Evolutionary conservation across 2,329 filamentous ascomycete species (phyloP).

Genomic region (Coniochaeta ligniaria): DNA sequence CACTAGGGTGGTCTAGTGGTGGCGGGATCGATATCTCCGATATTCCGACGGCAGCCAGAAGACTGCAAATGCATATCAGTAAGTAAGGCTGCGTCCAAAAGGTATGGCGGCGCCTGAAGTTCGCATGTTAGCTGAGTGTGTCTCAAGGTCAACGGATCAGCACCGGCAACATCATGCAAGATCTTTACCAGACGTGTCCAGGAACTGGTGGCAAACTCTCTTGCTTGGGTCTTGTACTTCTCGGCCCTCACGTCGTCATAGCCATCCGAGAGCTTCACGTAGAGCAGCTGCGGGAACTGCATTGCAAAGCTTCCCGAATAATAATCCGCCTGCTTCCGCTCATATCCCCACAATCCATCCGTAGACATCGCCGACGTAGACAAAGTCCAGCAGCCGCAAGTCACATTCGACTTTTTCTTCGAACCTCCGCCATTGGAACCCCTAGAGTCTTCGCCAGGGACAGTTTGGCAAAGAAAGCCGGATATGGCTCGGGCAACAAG

Average conservation of each 20-base stretch:
- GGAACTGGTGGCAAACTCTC: constrained; percentile 30
- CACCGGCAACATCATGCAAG: no score
- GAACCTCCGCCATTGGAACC: constrained; percentile 23
- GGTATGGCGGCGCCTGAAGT: constrained; percentile 39
- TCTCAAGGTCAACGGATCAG: no score
- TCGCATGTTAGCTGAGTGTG: not conserved
- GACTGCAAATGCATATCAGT: constrained; percentile 40
- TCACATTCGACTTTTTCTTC: constrained; percentile 31
- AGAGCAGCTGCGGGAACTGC: constrained; percentile 42
- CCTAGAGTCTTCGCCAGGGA: constrained; percentile 34
- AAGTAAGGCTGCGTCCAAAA: constrained; percentile 42
- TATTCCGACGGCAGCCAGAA: constrained; percentile 40
- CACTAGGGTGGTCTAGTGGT: constrained; percentile 27
- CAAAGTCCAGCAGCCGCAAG: constrained; percentile 33
- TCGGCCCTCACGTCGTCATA: constrained; percentile 12
- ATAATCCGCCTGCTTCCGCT: constrained; percentile 37
- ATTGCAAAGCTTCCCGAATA: constrained; percentile 48
- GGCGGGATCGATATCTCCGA: constrained; percentile 29
- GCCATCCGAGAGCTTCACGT: constrained; percentile 28
- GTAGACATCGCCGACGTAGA: constrained; percentile 34
- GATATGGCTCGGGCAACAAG: no score
- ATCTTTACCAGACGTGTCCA: constrained; percentile 37
- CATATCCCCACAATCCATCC: constrained; percentile 35
- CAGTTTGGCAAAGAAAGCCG: constrained; percentile 36
- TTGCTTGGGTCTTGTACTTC: constrained; percentile 29